Conservation (phyloP, 1,139 yeast genomes). For the Kodamaea alishanica region DNA sequence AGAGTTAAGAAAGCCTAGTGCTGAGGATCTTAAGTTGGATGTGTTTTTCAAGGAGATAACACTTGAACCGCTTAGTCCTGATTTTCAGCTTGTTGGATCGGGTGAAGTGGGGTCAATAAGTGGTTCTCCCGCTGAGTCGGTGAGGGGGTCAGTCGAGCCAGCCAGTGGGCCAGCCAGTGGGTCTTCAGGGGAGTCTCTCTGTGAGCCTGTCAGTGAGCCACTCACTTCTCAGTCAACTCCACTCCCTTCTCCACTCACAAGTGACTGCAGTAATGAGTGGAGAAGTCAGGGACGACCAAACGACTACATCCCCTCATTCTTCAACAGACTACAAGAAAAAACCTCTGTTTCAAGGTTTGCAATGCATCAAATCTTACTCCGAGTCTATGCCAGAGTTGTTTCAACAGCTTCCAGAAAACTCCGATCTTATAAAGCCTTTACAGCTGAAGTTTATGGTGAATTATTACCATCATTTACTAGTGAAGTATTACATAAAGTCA, state of each 20-base stretch:
- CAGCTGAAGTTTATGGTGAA: constrained; percentile 91
- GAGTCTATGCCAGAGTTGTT: constrained; percentile 73
- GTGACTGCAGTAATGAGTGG: too few species aligned
- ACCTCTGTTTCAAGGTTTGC: constrained; percentile 51
- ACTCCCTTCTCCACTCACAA: too few species aligned
- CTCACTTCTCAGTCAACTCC: not conserved
- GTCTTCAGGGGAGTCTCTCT: too few species aligned
- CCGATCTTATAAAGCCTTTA: constrained; percentile 75
- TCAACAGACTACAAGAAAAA: constrained; percentile 28
- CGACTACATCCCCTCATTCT: constrained; percentile 26
- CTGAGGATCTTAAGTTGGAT: constrained; percentile 24
- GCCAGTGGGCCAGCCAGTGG: not conserved
- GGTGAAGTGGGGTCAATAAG: too few species aligned
- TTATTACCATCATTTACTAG: constrained; percentile 74
- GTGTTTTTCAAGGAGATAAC: constrained; percentile 25
- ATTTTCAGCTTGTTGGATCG: constrained; percentile 5
- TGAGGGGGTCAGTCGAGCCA: not conserved
- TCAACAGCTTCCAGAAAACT: constrained; percentile 68
- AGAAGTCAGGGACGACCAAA: constrained; percentile 13
- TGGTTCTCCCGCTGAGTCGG: not conserved
- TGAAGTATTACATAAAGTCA: constrained; percentile 63
- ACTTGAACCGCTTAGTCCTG: constrained; percentile 15
- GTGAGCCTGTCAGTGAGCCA: not conserved
- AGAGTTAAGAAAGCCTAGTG: constrained; percentile 16
- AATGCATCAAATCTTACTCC: constrained; percentile 65